Evolutionary conservation across 352 stramenopile genomes (phyloP).

Genomic region (Phytophthora lateralis): DNA sequence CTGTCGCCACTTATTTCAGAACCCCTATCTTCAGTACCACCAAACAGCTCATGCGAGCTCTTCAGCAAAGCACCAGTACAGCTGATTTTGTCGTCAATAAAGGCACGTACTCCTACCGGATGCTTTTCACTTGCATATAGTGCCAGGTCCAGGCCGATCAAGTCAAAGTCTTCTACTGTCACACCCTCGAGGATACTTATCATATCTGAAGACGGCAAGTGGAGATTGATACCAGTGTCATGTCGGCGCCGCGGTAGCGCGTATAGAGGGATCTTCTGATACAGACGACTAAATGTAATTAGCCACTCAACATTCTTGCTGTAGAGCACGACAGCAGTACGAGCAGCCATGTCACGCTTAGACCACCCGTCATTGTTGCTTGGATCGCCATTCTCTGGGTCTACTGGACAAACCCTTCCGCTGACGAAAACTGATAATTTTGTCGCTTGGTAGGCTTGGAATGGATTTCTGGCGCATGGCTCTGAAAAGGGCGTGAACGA

Average conservation of each 20-base stretch:
- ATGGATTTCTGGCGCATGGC: conserved; percentile 5
- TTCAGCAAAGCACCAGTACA: conserved; percentile 50
- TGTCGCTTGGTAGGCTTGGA: conserved; percentile 39
- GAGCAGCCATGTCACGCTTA: conserved; percentile 61
- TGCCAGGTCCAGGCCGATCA: conserved; percentile 71
- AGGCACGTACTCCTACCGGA: conserved; percentile 63
- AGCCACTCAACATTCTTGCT: conserved; percentile 80
- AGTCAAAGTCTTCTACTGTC: conserved; percentile 57
- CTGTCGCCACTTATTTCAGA: conserved; percentile 5
- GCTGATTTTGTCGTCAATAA: conserved; percentile 65
- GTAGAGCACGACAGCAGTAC: conserved; percentile 74
- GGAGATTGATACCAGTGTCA: not conserved
- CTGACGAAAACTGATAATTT: conserved; percentile 50
- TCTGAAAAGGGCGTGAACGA: not conserved
- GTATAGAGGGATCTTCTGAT: conserved; percentile 39
- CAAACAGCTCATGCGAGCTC: conserved; percentile 36
- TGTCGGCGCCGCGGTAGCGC: conserved; percentile 30
- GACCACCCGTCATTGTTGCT: conserved; percentile 31
- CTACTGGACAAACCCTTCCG: conserved; percentile 44
- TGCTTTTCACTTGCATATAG: conserved; percentile 77
- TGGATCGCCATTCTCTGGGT: conserved; percentile 14
- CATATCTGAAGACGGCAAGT: conserved; percentile 16
- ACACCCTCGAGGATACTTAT: conserved; percentile 46
- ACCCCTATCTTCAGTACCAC: not conserved
- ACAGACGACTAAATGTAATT: conserved; percentile 60